A percentile compares a stretch with the other conserved stretches of the same genome.
Conservation (phyloP, 139 green algal genomes). For the Klebsormidium nitens region DNA sequence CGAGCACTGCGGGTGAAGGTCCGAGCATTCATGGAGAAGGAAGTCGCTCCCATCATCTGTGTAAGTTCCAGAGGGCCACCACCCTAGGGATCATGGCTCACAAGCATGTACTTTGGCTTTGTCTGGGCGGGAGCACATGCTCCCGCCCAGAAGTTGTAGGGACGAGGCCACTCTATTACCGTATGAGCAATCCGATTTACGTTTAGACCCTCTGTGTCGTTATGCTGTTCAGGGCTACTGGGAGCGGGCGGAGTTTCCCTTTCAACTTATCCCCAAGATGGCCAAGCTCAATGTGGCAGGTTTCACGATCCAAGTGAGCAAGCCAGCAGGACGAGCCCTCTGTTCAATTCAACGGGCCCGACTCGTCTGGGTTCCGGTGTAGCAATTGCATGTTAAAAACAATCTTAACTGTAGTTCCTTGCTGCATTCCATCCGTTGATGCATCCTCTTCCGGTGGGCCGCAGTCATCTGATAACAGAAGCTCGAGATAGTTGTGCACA, state of each 20-base stretch:
- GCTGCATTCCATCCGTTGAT: neutral
- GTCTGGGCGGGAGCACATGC: too few species aligned
- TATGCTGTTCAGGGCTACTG: slow-evolving; percentile 65
- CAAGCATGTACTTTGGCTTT: too few species aligned
- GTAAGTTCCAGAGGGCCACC: too few species aligned
- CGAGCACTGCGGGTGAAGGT: slow-evolving; percentile 51
- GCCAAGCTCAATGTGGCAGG: slow-evolving; percentile 68
- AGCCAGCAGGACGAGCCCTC: too few species aligned
- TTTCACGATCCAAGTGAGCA: slow-evolving; percentile 53
- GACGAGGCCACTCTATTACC: neutral
- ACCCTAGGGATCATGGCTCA: too few species aligned
- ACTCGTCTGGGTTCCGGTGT: neutral
- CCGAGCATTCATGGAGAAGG: slow-evolving; percentile 67
- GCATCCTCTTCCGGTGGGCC: neutral
- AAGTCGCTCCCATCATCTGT: slow-evolving; percentile 78
- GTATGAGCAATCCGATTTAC: neutral
- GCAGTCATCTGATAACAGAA: neutral
- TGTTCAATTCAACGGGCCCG: neutral
- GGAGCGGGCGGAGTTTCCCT: slow-evolving; percentile 84
- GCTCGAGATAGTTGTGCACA: slow-evolving; percentile 1
- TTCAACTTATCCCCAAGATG: slow-evolving; percentile 69
- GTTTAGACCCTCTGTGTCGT: neutral
- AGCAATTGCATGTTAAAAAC: neutral
- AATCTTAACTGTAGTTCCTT: too few species aligned
- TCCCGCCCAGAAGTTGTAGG: too few species aligned